These are phyloP conservation scores for Polyporus tsugae DNA, from an alignment of 1,284 basidiomycete genomes.

Conservation along the genomic window DNA sequence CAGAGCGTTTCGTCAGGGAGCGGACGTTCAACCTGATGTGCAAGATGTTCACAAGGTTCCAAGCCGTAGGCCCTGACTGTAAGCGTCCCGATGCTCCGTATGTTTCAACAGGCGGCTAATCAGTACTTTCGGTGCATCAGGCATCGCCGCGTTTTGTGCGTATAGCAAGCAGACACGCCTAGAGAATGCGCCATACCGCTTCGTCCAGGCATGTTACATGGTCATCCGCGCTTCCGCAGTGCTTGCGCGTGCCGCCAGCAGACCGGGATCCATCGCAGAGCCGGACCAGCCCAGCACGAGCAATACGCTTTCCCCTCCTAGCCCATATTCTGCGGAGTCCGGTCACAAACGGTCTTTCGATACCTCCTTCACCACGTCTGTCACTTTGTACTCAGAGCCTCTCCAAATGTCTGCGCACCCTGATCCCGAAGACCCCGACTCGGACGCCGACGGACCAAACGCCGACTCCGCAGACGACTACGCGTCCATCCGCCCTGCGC, in stretches of 20 bases:
- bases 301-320: constrained; percentile 4
- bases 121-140: constrained; percentile 3
- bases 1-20: constrained; percentile 23
- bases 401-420: neutral
- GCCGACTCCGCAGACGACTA: constrained; percentile 17
- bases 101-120: neutral
- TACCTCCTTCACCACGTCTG: neutral
- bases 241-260: constrained; percentile 15
- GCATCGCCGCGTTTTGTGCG: constrained; percentile 26
- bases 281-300: neutral
- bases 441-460: neutral
- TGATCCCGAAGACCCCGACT: neutral
- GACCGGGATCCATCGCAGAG: neutral
- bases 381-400: constrained; percentile 5
- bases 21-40: constrained; percentile 31
- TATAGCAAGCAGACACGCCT: constrained; percentile 27
- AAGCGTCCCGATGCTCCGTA: constrained; percentile 7
- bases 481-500: constrained; percentile 17
- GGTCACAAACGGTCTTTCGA: constrained; percentile 8
- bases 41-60: constrained; percentile 31
- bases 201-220: constrained; percentile 29
- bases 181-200: constrained; percentile 30
- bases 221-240: constrained; percentile 26
- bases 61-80: constrained; percentile 27
- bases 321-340: neutral